Evolutionary conservation across 495 filamentous ascomycete species (phyloP).

Genomic region (Penicillium canescens): DNA sequence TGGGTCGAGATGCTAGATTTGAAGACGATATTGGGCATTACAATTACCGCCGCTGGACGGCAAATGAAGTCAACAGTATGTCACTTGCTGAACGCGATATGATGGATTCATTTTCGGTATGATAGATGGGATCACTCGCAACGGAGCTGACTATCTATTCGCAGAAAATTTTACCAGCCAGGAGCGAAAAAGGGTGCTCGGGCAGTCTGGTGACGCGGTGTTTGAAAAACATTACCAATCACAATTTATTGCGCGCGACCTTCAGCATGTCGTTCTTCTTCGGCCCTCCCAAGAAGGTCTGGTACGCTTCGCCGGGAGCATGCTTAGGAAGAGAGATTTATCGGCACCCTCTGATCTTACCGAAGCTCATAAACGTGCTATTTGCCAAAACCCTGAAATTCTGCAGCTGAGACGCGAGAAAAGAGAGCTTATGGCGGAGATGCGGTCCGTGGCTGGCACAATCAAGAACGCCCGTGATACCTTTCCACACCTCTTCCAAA

Average conservation of each 20-base stretch:
- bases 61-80: conserved; percentile 36
- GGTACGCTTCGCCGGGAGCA: conserved; percentile 16
- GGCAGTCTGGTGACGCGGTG: conserved; percentile 27
- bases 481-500: conserved; percentile 29
- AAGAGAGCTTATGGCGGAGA: conserved; percentile 29
- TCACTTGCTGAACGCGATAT: conserved; percentile 2
- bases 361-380: conserved; percentile 21
- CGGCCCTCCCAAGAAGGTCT: conserved; percentile 23
- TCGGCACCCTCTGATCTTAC: conserved; percentile 25
- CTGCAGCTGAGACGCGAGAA: conserved; percentile 27
- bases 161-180: no score
- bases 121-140: not conserved
- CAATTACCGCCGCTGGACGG: conserved; percentile 29
- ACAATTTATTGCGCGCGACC: conserved; percentile 28
- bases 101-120: not conserved
- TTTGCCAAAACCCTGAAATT: conserved; percentile 24
- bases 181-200: conserved; percentile 32
- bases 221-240: conserved; percentile 34
- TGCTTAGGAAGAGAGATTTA: conserved; percentile 28
- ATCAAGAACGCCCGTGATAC: conserved; percentile 18
- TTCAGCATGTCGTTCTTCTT: conserved; percentile 31
- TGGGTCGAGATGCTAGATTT: conserved; percentile 26
- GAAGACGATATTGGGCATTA: conserved; percentile 35
- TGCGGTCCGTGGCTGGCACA: conserved; percentile 28
- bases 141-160: not conserved